These are phyloP conservation scores for Leccinum olivaceopallidum DNA, from an alignment of 768 basidiomycete species.

Conservation along the genomic window DNA sequence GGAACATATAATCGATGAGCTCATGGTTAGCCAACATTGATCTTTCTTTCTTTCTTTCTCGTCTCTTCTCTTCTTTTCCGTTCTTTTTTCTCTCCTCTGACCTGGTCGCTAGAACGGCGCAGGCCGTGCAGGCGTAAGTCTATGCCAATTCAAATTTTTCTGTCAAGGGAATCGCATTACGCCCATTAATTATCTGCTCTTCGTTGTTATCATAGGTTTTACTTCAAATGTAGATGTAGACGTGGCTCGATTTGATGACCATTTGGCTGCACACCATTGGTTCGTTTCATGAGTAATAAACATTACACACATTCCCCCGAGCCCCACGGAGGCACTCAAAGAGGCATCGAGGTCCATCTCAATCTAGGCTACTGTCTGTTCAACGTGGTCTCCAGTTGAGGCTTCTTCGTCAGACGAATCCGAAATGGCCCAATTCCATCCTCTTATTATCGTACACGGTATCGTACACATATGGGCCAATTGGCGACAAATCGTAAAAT, in stretches of 20 bases:
- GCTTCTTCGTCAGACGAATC: background rate
- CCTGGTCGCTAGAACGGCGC: background rate
- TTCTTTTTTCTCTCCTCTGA: background rate
- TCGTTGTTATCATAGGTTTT: background rate
- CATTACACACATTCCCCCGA: background rate
- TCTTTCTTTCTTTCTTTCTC: background rate
- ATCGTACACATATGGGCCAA: slow-evolving; percentile 4
- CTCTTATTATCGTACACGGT: background rate
- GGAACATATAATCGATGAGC: slow-evolving; percentile 38
- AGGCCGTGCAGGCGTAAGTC: background rate
- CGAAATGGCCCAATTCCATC: background rate
- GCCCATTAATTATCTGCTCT: background rate
- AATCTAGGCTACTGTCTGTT: background rate
- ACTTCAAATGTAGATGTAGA: background rate
- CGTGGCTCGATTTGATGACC: background rate
- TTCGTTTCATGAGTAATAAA: background rate
- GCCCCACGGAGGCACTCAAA: background rate
- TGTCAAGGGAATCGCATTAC: background rate
- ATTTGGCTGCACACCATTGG: background rate
- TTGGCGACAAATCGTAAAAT: background rate
- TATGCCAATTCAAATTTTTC: background rate
- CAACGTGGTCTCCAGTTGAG: background rate
- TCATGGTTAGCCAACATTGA: background rate
- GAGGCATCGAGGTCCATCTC: background rate
- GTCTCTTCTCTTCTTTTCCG: background rate